Conservation (phyloP, 257 asterid species). For the Solanum etuberosum region DNA sequence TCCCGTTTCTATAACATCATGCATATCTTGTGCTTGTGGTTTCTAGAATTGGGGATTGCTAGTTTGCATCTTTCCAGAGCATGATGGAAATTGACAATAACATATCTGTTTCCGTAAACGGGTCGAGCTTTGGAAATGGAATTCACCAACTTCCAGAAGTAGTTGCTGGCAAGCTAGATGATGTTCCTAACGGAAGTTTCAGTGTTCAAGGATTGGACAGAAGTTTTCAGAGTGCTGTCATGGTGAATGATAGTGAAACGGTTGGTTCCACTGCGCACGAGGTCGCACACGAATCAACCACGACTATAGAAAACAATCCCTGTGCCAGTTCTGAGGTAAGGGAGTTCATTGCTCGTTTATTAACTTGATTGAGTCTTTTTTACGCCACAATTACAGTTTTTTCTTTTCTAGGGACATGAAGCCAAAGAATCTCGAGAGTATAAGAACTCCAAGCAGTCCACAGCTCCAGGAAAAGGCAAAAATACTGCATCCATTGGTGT, state of each 20-base stretch:
- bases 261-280: background rate
- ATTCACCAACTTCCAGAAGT: slow-evolving; percentile 12
- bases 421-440: background rate
- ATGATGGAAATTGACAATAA: slow-evolving; percentile 16
- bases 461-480: slow-evolving; percentile 12
- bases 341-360: background rate
- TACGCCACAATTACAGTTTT: background rate
- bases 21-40: background rate
- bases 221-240: slow-evolving; percentile 2
- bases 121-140: slow-evolving; percentile 19
- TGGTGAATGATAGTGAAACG: slow-evolving; percentile 8
- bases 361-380: background rate
- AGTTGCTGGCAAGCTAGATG: slow-evolving; percentile 4
- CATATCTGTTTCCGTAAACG: slow-evolving; percentile 12
- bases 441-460: slow-evolving; percentile 7
- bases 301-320: slow-evolving; percentile 5
- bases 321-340: slow-evolving; percentile 14
- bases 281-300: slow-evolving; percentile 1
- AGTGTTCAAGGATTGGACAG: slow-evolving; percentile 5
- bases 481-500: background rate
- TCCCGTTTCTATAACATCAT: background rate
- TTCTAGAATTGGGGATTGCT: background rate
- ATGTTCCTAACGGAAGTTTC: slow-evolving; percentile 7
- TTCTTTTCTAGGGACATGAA: slow-evolving; percentile 9
- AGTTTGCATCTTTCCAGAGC: background rate